These are phyloP conservation scores for Sphagnum magellanicum DNA, from an alignment of 228 moss, liverwort and hornwort species.

Conservation along the genomic window DNA sequence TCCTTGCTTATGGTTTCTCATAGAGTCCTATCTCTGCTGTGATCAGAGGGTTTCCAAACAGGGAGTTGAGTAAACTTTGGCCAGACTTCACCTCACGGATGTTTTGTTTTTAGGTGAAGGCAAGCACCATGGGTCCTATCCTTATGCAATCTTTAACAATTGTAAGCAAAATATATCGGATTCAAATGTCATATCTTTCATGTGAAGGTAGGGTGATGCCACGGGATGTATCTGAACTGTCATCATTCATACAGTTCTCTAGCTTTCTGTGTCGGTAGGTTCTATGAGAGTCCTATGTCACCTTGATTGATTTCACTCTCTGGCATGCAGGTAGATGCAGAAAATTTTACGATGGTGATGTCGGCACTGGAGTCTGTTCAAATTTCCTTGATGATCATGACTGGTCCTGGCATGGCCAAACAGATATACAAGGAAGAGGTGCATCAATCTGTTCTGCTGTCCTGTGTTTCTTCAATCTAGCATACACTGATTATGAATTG, in stretches of 20 bases:
- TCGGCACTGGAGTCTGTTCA: conserved; percentile 87
- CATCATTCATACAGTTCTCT: no score
- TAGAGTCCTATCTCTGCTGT: not conserved
- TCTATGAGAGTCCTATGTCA: no score
- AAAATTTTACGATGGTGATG: conserved; percentile 65
- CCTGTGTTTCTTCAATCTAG: not conserved
- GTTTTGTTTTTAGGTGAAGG: no score
- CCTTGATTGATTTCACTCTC: not conserved
- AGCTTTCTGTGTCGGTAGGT: no score
- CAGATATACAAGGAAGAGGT: conserved; percentile 97
- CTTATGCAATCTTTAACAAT: no score
- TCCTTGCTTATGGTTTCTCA: not conserved
- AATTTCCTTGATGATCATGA: conserved; percentile 75
- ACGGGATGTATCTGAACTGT: no score
- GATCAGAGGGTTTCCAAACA: not conserved
- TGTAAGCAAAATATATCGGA: no score
- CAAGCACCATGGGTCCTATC: no score
- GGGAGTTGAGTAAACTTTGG: not conserved
- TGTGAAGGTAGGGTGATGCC: no score
- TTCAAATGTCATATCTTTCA: no score
- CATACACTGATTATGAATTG: not conserved
- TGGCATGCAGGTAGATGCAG: conserved; percentile 52
- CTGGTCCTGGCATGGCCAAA: conserved; percentile 77
- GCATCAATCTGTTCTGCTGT: not conserved
- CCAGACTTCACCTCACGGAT: no score